Evolutionary conservation across 208 protist genomes (phyloP), one percentile per base, ranked within the genome.

Genomic region (Tetramitus jugosus): DNA sequence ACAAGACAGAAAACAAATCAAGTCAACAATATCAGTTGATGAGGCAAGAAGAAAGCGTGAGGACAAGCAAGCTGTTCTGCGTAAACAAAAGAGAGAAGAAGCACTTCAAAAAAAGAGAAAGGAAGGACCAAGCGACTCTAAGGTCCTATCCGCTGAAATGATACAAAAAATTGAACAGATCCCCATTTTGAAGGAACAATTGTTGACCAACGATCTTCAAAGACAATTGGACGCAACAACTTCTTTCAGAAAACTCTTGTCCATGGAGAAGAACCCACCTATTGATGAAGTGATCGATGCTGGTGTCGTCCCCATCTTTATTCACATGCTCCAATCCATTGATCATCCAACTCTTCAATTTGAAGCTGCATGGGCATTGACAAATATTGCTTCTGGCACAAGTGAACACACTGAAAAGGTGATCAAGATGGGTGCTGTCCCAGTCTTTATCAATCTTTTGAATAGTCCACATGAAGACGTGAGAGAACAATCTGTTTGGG

Each of bases 321-420:
- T 98, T 6, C 53, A 90, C n/a, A 91, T 97, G 75, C 87, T 99
- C 35, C 79, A 88, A 61, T 84, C 78, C 29, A 77, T 82, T 43
- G 84, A 94, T 23, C 82, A 87, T 72, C 84, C 87, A 1, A 78
- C 90, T 74, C 84, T 98, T 77, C 95, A 99, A 90, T 98, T 99
- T 84, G 97, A 99, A 89, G 90, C 95, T 20, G 93, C 96, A 2
- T 99, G 98, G 98, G 94, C 96, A 0, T 86, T 99, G 37, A 99
- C 97, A 17, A 99, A 99, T 88, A 96, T 99, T 67, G 94, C 96
- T 13, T 98, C 95, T 8, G 97, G 97, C 52, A 96, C 93, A n/a
- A 88, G 93, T n/a, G 86, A 95, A 80, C 95, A 98, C 82, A 98
- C 95, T 98, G 3, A 77, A 85, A 31, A 88, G 99, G 46, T 87